Conservation (phyloP, 2,329 filamentous ascomycete genomes). For the Fusarium liriodendri region DNA sequence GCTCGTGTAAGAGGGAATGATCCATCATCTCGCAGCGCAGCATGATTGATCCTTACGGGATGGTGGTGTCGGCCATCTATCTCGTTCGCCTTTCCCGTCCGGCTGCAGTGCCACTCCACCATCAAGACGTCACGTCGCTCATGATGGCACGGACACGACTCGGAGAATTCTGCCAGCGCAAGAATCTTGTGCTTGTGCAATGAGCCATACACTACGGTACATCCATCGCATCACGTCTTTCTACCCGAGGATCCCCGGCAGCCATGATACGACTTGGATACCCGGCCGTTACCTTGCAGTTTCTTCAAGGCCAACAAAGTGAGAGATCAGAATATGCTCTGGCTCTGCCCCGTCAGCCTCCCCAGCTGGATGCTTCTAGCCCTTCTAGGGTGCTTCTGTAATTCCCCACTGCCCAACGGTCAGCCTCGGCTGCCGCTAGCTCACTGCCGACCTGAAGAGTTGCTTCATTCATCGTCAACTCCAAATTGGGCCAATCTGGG, state of each 20-base stretch:
- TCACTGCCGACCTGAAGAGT: not conserved
- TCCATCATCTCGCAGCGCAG: not conserved
- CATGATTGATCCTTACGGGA: not conserved
- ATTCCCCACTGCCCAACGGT: constrained; percentile 18
- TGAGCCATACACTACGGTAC: not conserved
- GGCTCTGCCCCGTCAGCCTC: constrained; percentile 5
- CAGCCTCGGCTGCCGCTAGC: constrained; percentile 8
- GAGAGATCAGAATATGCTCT: not conserved
- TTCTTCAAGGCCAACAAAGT: not conserved
- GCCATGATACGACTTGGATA: constrained; percentile 1
- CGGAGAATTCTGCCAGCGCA: constrained; percentile 43
- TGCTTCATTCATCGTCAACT: constrained; percentile 23
- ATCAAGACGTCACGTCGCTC: constrained; percentile 25
- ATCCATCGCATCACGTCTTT: constrained; percentile 8
- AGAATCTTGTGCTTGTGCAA: constrained; percentile 37
- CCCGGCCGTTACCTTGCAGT: not conserved
- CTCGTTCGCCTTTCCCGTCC: constrained; percentile 5
- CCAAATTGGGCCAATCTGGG: constrained; percentile 24
- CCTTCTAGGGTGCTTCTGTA: constrained; percentile 11
- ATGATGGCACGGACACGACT: constrained; percentile 31
- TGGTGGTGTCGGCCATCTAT: not conserved
- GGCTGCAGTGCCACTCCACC: constrained; percentile 17
- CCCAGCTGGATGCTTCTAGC: constrained; percentile 6
- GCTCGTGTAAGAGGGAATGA: not conserved
- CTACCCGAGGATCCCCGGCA: constrained; percentile 18